Conservation (phyloP, 768 basidiomycete species). For the Neoboletus subvelutipes region DNA sequence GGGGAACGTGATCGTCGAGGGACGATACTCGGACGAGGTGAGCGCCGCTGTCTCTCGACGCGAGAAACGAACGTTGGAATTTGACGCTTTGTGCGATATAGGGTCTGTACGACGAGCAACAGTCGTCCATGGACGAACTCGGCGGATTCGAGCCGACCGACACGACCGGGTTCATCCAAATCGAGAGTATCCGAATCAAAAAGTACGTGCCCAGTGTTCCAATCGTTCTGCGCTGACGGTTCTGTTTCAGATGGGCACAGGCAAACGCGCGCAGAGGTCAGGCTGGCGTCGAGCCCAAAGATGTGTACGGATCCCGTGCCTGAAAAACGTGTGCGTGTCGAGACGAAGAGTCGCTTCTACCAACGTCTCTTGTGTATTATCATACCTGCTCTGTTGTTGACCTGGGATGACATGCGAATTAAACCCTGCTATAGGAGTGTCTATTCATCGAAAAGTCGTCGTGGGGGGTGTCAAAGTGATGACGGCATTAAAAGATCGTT, state of each 20-base stretch:
- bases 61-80: background rate
- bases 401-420: no score
- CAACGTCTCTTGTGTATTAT: slow-evolving; percentile 6
- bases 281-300: slow-evolving; percentile 69
- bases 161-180: slow-evolving; percentile 94
- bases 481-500: background rate
- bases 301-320: slow-evolving; percentile 73
- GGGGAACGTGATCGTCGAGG: slow-evolving; percentile 94
- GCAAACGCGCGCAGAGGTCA: slow-evolving; percentile 85
- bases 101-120: slow-evolving; percentile 93
- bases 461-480: no score
- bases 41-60: slow-evolving; percentile 11
- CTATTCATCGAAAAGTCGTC: no score
- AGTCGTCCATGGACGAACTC: slow-evolving; percentile 98
- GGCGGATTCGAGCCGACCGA: slow-evolving; percentile 97
- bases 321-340: slow-evolving; percentile 25
- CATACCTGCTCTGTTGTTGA: background rate
- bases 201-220: slow-evolving; percentile 52
- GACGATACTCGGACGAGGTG: slow-evolving; percentile 85
- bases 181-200: slow-evolving; percentile 97
- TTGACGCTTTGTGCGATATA: slow-evolving; percentile 27
- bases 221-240: no score
- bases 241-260: slow-evolving; percentile 70
- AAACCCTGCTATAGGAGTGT: no score
- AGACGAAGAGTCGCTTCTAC: background rate